Evolutionary conservation across 2,329 filamentous ascomycete species (phyloP).

Genomic region (Myriosclerotinia curreyana): DNA sequence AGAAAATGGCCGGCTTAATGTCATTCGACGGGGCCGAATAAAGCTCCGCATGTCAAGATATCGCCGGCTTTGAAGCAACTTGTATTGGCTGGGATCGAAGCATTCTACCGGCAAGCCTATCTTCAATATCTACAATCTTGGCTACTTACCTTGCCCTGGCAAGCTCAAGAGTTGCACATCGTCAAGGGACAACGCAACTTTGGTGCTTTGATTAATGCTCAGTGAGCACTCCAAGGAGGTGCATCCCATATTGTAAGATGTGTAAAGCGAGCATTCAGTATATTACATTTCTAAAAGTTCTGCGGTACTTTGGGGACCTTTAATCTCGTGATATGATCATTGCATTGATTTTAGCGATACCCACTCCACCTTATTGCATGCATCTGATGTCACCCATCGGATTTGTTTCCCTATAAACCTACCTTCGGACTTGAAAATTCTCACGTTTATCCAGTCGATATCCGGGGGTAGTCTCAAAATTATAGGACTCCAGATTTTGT

Average conservation of each 20-base stretch:
- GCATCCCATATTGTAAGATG: too few species aligned
- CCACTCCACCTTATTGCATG: background rate
- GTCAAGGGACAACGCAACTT: background rate
- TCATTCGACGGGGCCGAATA: background rate
- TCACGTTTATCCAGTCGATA: background rate
- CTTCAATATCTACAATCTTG: background rate
- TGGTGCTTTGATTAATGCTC: background rate
- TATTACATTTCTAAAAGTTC: background rate
- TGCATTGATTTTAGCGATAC: too few species aligned
- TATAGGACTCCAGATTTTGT: background rate
- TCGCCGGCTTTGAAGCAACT: too few species aligned
- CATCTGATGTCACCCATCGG: background rate
- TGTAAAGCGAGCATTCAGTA: too few species aligned
- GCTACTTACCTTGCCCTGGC: background rate
- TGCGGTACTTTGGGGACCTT: too few species aligned
- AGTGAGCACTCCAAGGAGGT: background rate
- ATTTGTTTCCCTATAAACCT: background rate
- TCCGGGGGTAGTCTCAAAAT: background rate
- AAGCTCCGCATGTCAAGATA: background rate
- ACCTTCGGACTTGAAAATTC: background rate
- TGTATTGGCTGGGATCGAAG: too few species aligned
- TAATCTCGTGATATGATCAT: background rate
- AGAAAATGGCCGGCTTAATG: too few species aligned
- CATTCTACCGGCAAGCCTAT: background rate
- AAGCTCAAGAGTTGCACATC: too few species aligned